Conservation (phyloP, 495 filamentous ascomycete species). For the Diplogelasinospora grovesii region DNA sequence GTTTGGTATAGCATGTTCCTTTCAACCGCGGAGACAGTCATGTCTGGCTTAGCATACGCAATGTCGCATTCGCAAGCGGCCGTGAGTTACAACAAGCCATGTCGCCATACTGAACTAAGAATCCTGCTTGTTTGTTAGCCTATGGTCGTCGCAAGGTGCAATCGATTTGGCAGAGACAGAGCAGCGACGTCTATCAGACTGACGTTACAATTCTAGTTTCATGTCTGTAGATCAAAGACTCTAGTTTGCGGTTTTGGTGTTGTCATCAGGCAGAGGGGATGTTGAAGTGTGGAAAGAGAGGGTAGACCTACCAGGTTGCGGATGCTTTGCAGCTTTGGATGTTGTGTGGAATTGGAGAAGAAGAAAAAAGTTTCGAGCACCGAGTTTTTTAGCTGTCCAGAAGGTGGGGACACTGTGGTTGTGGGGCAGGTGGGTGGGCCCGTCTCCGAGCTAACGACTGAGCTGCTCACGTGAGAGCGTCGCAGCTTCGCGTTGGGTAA, state of each 20-base stretch:
- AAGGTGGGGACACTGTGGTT: too few species aligned
- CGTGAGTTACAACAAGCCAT: too few species aligned
- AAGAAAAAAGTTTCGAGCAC: constrained; percentile 17
- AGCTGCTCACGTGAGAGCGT: constrained; percentile 19
- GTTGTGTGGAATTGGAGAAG: constrained; percentile 10
- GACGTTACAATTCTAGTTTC: constrained; percentile 97
- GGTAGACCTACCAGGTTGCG: constrained; percentile 22
- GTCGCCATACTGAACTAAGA: too few species aligned
- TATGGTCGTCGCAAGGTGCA: neutral
- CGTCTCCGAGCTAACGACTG: neutral
- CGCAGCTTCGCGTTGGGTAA: constrained; percentile 15
- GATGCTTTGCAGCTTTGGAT: constrained; percentile 11
- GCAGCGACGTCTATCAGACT: too few species aligned
- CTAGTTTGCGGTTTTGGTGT: constrained; percentile 95
- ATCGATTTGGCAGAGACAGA: constrained; percentile 13
- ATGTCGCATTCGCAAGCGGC: too few species aligned
- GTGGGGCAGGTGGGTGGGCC: constrained; percentile 24
- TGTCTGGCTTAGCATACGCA: too few species aligned
- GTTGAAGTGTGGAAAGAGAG: constrained; percentile 5
- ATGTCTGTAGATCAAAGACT: constrained; percentile 98
- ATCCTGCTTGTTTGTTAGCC: too few species aligned
- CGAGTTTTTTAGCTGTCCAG: constrained; percentile 27
- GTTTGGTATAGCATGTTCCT: too few species aligned
- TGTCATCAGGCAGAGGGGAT: constrained; percentile 46
- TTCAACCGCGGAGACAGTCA: too few species aligned